Percentiles rank a stretch among this genome's conserved stretches.
These are phyloP conservation scores for Candida loeiensis DNA, from an alignment of 805 yeast species.

Conservation along the genomic window DNA sequence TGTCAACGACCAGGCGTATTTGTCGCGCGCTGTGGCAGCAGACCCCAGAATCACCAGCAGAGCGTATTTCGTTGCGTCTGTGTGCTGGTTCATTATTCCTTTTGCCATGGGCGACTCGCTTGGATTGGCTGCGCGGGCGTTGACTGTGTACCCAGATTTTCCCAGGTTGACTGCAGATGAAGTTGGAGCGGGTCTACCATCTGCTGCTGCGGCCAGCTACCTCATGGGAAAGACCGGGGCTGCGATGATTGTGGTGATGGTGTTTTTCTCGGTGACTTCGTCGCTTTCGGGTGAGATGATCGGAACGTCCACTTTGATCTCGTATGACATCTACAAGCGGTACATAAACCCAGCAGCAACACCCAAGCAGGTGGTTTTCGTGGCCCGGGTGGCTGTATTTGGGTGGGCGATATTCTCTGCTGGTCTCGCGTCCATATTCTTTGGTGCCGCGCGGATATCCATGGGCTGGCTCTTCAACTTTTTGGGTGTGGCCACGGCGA, in stretches of 20 bases:
- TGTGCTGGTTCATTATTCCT: conserved; percentile 26
- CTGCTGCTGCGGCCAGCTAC: conserved; percentile 18
- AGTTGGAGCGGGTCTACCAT: conserved; percentile 20
- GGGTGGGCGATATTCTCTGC: conserved; percentile 20
- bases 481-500: conserved; percentile 24
- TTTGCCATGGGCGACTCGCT: conserved; percentile 23
- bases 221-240: conserved; percentile 27
- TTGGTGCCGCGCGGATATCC: conserved; percentile 23
- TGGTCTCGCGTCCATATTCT: conserved; percentile 20
- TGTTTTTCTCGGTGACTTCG: conserved; percentile 40
- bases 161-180: conserved; percentile 16
- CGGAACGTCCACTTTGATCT: conserved; percentile 35
- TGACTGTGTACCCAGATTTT: conserved; percentile 19
- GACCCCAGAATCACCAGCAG: conserved; percentile 19
- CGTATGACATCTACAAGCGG: conserved; percentile 25
- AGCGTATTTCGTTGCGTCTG: conserved; percentile 23
- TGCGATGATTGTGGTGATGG: conserved; percentile 27
- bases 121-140: conserved; percentile 40
- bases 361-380: conserved; percentile 21
- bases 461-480: conserved; percentile 40
- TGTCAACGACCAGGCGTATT: conserved; percentile 23
- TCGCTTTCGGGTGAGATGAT: conserved; percentile 41
- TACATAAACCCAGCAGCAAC: conserved; percentile 21
- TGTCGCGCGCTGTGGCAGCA: conserved; percentile 25
- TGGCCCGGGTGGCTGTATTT: conserved; percentile 21